Base-by-base conservation (phyloP, 306 rosid species). In the Gillenia trifoliata region DNA sequence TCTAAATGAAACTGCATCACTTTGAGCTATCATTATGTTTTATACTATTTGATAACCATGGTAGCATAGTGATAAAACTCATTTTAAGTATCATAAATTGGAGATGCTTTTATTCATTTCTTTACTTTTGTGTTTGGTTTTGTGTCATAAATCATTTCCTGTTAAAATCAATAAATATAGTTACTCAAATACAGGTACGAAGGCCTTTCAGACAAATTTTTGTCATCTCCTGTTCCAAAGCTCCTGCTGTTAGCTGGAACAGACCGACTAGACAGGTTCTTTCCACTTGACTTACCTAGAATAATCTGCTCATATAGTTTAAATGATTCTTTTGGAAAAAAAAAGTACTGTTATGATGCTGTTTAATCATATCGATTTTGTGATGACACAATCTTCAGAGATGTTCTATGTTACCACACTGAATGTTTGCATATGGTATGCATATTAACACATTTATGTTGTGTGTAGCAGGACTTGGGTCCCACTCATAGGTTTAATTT, bases 251-350 rank as follows among this genome's bases (percentile, higher is more conserved):
- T 94, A 79, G 97, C 99, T 19, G 99, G 99, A 72, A 85, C 99
- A 70, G 99, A 94, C 80, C 88, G 99, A 88, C 83, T 94, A 78
- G 99, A 94, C 89, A 94, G 90, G 99, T 94, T 50, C 69, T 50
- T 23, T 72, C 66, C 56, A 40, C 71, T 72, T 23, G 33, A 57
- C 65, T 49, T 70, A 47, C 67, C 34, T 17, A 40, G 68, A 55
- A 29, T 60, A 64, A 76, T 55, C 29, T 80, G 47, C 12, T 43
- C 68, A 70, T 49, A 25, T 33, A 7, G 11, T 64, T 64, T 68
- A 22, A 36, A 16, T 45, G 61, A 69, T 43, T 50, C 68, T 47
- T 52, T 40, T 20, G 2, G 33, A 25, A 6, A 45, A 31, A 9
- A 29, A 76, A 55, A 6, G 2, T 52, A 9, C 71, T 43, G 61